These are phyloP conservation scores for Exophiala aquamarina DNA, from an alignment of 2,329 filamentous ascomycete species.

Conservation along the genomic window DNA sequence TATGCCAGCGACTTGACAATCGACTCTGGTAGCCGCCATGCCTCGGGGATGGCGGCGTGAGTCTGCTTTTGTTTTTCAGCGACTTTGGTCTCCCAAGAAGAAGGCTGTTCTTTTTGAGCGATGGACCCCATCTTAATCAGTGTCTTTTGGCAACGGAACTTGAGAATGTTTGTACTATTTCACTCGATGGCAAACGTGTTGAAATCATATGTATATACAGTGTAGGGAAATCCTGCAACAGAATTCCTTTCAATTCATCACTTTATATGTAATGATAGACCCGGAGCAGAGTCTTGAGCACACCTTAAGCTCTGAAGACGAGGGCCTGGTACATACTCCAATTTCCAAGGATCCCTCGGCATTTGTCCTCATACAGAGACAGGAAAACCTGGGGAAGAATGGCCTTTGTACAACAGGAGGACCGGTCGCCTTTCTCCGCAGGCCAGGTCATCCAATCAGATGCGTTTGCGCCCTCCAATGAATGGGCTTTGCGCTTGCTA, in stretches of 20 bases:
- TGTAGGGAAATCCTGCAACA: no score
- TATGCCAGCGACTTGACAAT: slow-evolving; percentile 13
- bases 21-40: slow-evolving; percentile 31
- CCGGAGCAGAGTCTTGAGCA: no score
- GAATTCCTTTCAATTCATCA: no score
- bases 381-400: background rate
- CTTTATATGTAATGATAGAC: no score
- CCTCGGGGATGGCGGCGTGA: slow-evolving; percentile 25
- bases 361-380: no score
- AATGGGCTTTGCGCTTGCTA: background rate
- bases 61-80: slow-evolving; percentile 19
- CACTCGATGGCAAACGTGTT: no score
- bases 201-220: no score
- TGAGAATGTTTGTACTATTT: no score
- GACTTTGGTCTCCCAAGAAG: slow-evolving; percentile 18
- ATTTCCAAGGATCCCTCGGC: no score
- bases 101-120: background rate
- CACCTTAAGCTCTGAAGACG: no score
- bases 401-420: background rate
- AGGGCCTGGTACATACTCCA: no score
- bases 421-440: slow-evolving; percentile 5
- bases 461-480: slow-evolving; percentile 4
- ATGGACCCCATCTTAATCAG: slow-evolving; percentile 12
- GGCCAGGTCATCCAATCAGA: background rate
- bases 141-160: no score